phyloP scores from a whole-genome alignment of 2,329 filamentous ascomycete genomes.

The Ophiostoma ulmi region DNA sequence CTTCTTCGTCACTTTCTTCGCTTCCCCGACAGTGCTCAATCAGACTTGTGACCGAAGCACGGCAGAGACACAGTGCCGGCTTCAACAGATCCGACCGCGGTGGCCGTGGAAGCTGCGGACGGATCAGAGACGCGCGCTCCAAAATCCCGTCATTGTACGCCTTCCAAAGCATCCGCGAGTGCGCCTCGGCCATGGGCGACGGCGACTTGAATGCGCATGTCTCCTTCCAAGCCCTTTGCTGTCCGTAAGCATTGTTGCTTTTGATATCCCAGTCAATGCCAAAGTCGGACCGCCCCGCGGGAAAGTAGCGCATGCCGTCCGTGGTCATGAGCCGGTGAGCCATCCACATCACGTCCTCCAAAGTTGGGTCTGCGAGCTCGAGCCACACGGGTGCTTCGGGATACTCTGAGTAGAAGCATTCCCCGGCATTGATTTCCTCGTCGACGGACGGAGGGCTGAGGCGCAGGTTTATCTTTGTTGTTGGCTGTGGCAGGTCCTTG shows the following conservation, averaged over 20 bases:
- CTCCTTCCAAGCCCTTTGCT: background rate
- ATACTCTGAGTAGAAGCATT: background rate
- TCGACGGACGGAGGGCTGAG: background rate
- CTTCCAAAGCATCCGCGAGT: background rate
- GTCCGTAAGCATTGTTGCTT: background rate
- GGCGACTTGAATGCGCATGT: background rate
- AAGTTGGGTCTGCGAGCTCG: constrained; percentile 28
- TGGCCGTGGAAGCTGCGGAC: background rate
- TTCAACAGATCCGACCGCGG: background rate
- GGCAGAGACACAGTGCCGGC: background rate
- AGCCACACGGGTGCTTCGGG: constrained; percentile 27
- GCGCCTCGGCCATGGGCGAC: background rate
- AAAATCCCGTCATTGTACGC: background rate
- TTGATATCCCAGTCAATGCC: background rate
- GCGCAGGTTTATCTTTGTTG: background rate
- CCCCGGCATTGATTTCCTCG: too few relatives aligned
- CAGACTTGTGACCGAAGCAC: background rate
- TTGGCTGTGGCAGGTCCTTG: background rate
- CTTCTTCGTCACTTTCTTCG: background rate
- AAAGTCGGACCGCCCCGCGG: background rate
- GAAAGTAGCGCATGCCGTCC: background rate
- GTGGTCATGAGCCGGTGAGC: constrained; percentile 28
- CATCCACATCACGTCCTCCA: constrained; percentile 32
- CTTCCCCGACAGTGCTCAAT: too few relatives aligned
- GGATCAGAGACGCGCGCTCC: background rate